phyloP scores from a whole-genome alignment of 1,284 basidiomycete genomes.

The Sanghuangporus baumii region DNA sequence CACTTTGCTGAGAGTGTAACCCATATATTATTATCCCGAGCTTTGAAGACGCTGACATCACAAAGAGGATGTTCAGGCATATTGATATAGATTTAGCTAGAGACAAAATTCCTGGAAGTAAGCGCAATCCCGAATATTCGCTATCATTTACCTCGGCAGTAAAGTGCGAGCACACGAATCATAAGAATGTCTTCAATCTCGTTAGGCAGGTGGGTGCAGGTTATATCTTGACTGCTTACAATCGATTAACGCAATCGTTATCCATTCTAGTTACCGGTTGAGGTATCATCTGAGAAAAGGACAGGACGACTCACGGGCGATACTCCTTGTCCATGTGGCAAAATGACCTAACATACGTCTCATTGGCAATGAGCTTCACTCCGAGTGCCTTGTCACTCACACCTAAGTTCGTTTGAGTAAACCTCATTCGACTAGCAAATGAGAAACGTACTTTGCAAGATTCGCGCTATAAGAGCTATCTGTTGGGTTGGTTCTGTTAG shows the following conservation, averaged over 20 bases:
- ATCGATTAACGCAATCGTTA: background rate
- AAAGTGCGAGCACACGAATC: conserved; percentile 10
- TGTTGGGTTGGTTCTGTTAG: background rate
- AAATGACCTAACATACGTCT: background rate
- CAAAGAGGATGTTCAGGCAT: background rate
- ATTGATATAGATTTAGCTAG: background rate
- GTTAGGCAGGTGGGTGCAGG: background rate
- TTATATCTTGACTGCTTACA: background rate
- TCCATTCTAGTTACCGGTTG: background rate
- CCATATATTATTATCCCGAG: too few species aligned
- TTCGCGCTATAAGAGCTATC: background rate
- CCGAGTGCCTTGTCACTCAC: background rate
- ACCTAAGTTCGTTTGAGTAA: too few species aligned
- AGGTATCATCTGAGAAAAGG: background rate
- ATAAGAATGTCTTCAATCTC: conserved; percentile 1
- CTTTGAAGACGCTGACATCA: background rate
- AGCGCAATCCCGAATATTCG: background rate
- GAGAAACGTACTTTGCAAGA: background rate
- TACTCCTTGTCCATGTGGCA: background rate
- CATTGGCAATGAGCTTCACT: background rate
- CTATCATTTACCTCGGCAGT: background rate
- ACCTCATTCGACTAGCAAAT: background rate
- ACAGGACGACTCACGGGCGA: background rate
- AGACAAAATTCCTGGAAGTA: too few species aligned
- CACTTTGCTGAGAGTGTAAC: too few species aligned